A percentile compares a stretch with the other conserved stretches of the same genome.
phyloP scores from a whole-genome alignment of 208 protist genomes.

The Lotmaria passim region DNA sequence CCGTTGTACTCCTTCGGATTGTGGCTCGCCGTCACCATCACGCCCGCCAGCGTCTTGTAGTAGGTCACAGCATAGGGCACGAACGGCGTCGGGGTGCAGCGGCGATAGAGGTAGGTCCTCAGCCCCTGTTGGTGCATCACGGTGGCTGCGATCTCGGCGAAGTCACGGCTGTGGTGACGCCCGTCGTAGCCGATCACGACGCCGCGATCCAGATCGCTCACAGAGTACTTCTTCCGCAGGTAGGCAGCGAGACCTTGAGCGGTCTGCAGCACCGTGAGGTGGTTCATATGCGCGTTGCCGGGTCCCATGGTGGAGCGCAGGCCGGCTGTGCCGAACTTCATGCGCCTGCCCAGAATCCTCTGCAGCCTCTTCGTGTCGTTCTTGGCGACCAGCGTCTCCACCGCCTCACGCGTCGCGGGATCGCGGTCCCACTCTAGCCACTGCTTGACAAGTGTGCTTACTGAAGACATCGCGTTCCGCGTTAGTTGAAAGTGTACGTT shows the following conservation, averaged over 20 bases:
- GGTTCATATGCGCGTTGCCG: conserved; percentile 96
- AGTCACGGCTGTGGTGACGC: conserved; percentile 92
- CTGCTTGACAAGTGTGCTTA: conserved; percentile 54
- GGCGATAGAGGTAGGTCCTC: conserved; percentile 85
- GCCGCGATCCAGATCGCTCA: conserved; percentile 47
- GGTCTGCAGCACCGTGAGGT: conserved; percentile 96
- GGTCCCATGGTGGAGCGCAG: conserved; percentile 94
- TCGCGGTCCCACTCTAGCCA: conserved; percentile 83
- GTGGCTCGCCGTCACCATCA: conserved; percentile 99
- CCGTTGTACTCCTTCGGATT: conserved; percentile 99
- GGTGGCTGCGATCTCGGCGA: conserved; percentile 87
- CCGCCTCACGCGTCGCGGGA: conserved; percentile 42
- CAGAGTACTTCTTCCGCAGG: conserved; percentile 53
- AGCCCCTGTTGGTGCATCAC: conserved; percentile 87
- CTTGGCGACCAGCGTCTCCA: conserved; percentile 47
- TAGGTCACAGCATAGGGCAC: conserved; percentile 84
- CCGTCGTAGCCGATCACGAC: conserved; percentile 96
- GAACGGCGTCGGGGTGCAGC: conserved; percentile 93
- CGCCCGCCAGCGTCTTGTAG: conserved; percentile 75
- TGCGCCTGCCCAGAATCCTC: conserved; percentile 78
- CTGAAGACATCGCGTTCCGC: conserved; percentile 12
- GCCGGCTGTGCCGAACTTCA: conserved; percentile 96
- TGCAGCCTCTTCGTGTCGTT: conserved; percentile 50
- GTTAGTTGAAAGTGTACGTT: no score
- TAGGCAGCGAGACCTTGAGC: conserved; percentile 87